Evolutionary conservation across 352 stramenopile genomes (phyloP).

Genomic region (Elongisporangium anandrum): DNA sequence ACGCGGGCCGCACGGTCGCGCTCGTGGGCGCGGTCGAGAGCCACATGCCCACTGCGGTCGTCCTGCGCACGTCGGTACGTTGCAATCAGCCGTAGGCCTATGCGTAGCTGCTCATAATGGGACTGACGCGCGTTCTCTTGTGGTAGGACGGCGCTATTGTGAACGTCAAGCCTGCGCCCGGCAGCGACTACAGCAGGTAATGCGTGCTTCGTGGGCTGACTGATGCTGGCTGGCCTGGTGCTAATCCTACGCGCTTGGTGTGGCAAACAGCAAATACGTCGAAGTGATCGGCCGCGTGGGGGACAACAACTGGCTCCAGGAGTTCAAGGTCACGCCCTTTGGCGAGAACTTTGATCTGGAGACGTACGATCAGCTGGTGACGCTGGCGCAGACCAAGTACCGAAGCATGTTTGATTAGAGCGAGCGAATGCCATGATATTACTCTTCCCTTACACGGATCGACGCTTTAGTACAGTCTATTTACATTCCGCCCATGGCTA

Average conservation of each 20-base stretch:
- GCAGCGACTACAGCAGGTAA: constrained; percentile 69
- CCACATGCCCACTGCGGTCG: constrained; percentile 62
- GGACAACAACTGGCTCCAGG: constrained; percentile 65
- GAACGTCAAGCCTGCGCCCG: constrained; percentile 66
- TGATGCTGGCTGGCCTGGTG: background rate
- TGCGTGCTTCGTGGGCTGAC: background rate
- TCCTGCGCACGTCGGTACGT: constrained; percentile 67
- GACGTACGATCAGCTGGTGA: constrained; percentile 81
- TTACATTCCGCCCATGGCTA: too few relatives aligned
- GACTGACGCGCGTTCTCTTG: too few relatives aligned
- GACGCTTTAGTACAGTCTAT: background rate
- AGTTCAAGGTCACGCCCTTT: constrained; percentile 86
- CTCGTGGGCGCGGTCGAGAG: constrained; percentile 74
- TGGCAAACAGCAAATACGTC: constrained; percentile 83
- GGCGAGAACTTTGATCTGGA: constrained; percentile 78
- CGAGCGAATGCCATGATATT: constrained; percentile 25
- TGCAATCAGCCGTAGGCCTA: too few relatives aligned
- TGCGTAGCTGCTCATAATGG: too few relatives aligned
- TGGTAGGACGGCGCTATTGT: constrained; percentile 76
- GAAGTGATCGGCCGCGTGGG: constrained; percentile 81
- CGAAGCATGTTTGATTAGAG: constrained; percentile 63
- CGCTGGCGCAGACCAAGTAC: constrained; percentile 72
- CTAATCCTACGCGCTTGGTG: background rate
- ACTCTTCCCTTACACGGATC: constrained; percentile 1
- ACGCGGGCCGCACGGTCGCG: constrained; percentile 64